These are phyloP conservation scores for Calonectria naviculata DNA, from an alignment of 2,329 filamentous ascomycete species.

Conservation along the genomic window DNA sequence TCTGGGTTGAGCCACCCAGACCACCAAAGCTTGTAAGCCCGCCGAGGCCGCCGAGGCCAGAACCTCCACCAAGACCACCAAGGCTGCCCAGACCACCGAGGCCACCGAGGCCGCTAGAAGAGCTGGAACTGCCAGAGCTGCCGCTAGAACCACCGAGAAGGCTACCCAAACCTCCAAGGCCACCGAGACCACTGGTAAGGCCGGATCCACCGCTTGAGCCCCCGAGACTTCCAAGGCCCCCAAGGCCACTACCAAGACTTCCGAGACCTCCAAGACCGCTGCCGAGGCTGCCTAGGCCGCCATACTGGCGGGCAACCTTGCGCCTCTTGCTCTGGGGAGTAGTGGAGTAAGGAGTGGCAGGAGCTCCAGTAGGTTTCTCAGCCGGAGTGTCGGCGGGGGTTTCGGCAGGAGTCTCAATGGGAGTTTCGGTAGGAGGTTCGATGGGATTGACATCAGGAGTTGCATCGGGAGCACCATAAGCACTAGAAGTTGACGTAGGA, in stretches of 20 bases:
- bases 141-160: background rate
- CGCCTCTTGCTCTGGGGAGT: background rate
- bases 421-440: background rate
- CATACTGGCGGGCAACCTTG: background rate
- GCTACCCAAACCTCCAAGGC: background rate
- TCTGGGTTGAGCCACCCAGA: conserved; percentile 32
- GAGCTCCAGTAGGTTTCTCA: background rate
- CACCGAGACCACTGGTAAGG: background rate
- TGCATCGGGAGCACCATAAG: background rate
- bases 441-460: background rate
- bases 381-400: background rate
- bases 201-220: background rate
- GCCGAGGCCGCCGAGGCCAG: background rate
- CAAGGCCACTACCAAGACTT: background rate
- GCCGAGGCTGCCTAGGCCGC: background rate
- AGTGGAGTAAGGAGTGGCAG: background rate
- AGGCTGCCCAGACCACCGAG: background rate
- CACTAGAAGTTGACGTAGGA: background rate
- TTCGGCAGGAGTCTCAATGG: background rate
- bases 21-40: background rate
- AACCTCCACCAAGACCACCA: background rate
- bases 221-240: background rate
- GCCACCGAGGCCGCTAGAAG: too few relatives aligned
- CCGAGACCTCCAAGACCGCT: background rate
- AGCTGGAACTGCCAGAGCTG: too few relatives aligned